Base-by-base conservation (phyloP, 2,329 filamentous ascomycete genomes). In the Colletotrichum chlorophyti region DNA sequence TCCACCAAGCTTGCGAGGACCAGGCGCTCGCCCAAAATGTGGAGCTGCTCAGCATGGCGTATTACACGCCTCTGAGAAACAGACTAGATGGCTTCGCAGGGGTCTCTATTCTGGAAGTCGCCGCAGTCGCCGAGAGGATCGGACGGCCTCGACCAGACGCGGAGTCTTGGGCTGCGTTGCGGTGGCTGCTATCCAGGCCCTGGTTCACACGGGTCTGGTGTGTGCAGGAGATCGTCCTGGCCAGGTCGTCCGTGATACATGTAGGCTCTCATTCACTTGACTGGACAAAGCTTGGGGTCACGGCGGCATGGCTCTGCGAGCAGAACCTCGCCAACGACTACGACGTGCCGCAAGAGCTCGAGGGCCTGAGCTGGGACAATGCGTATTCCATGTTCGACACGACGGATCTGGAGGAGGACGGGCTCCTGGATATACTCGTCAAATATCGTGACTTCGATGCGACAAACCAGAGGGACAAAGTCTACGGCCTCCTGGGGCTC, bases 141-240 rank as follows among this genome's bases (percentile, higher is more conserved):
- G 3, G 26, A 6, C 17, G 27, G 1, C 11, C 27, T 1, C 21
- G 26, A 12, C 27, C 29, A 1, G 29, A 42, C 4, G 4, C 15
- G 0, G 23, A 21, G 9, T 15, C 14, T 8, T 55, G 52, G 52
- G 27, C 3, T 5, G 42, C 31, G 11, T 43, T 54, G 6, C n/a
- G 21, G 0, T 50, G 45, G 52, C 15, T 55, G 2, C 1, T 50
- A 3, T 55, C 37, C 10, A 27, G 52, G 6, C 37, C 45, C 4
- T 55, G 52, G 45, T 50, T 37, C 45, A 55, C 52, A 3, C 46
- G 45, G 7, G 52, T 55, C 6, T 55, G 45, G 52, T 55, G 45
- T 6, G 52, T 55, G 12, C 52, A 50, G 24, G 52, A 50, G 10
- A 43, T 50, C 4, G 35, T 50, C 7, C 45, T 55, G 6, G 52